These are phyloP conservation scores for Talaromyces thailandensis DNA, from an alignment of 495 filamentous ascomycete species.

Conservation along the genomic window DNA sequence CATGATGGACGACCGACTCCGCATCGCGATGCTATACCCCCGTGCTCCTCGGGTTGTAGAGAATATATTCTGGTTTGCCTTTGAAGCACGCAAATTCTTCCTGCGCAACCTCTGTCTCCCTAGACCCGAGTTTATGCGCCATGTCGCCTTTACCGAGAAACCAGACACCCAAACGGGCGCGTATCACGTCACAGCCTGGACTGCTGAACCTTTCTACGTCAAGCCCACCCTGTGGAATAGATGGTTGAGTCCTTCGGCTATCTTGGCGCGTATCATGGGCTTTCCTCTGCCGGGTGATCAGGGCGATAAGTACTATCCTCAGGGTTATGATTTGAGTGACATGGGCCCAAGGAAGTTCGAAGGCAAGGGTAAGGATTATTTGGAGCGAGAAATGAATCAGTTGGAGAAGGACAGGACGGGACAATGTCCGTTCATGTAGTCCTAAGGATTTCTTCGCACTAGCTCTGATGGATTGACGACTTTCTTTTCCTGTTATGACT, in stretches of 20 bases:
- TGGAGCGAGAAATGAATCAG: constrained; percentile 29
- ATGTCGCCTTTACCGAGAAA: constrained; percentile 27
- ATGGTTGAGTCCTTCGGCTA: constrained; percentile 44
- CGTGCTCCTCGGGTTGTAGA: constrained; percentile 25
- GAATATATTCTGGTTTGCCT: constrained; percentile 24
- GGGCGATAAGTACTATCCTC: constrained; percentile 45
- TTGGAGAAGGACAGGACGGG: constrained; percentile 30
- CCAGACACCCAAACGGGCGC: constrained; percentile 37
- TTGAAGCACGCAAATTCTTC: constrained; percentile 40
- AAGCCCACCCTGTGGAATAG: constrained; percentile 52
- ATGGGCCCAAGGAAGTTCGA: constrained; percentile 49
- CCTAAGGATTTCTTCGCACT: not conserved
- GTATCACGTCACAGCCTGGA: constrained; percentile 40
- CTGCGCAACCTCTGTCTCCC: constrained; percentile 50
- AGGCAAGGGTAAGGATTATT: constrained; percentile 44
- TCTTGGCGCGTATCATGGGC: constrained; percentile 43
- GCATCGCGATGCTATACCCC: constrained; percentile 55
- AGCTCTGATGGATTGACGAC: not conserved
- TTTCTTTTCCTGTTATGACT: not conserved
- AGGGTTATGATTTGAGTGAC: constrained; percentile 49
- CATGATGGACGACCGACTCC: constrained; percentile 54
- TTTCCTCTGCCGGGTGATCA: constrained; percentile 51
- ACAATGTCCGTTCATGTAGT: constrained; percentile 33
- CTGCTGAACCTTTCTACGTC: constrained; percentile 50
- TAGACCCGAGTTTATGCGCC: constrained; percentile 36